Conservation (phyloP, 208 protist species). For the Leishmania tarentolae region DNA sequence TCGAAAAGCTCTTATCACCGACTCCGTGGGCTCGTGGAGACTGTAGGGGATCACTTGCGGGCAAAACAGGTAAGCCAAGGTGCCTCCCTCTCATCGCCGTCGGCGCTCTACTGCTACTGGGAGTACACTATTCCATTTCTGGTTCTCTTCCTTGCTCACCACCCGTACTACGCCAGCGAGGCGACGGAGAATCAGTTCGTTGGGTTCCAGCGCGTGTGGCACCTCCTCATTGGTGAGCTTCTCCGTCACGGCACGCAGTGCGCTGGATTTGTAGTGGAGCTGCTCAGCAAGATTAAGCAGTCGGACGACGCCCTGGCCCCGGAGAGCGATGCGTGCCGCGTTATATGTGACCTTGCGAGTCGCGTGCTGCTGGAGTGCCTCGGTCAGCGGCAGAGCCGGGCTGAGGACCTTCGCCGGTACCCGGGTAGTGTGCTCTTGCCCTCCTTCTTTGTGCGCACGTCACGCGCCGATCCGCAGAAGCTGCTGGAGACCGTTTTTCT, state of each 20-base stretch:
- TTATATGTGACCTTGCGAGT: constrained; percentile 77
- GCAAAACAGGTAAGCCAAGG: constrained; percentile 39
- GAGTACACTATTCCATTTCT: constrained; percentile 86
- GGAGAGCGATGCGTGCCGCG: constrained; percentile 41
- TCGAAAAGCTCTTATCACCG: constrained; percentile 50
- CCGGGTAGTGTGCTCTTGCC: constrained; percentile 68
- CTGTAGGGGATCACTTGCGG: constrained; percentile 57
- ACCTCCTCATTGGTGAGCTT: constrained; percentile 81
- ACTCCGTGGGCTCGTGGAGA: constrained; percentile 47
- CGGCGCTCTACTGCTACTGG: constrained; percentile 64
- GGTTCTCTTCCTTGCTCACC: constrained; percentile 78
- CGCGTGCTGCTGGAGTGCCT: constrained; percentile 69
- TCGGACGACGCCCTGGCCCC: constrained; percentile 66
- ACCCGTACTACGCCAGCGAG: constrained; percentile 72
- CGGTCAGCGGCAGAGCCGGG: constrained; percentile 51
- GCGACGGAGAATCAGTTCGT: constrained; percentile 44
- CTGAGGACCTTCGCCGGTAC: constrained; percentile 68
- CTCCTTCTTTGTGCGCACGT: constrained; percentile 57
- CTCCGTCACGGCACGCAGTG: constrained; percentile 73
- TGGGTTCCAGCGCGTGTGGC: constrained; percentile 79
- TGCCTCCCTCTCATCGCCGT: constrained; percentile 45
- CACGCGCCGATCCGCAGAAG: constrained; percentile 20
- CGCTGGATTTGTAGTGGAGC: constrained; percentile 67
- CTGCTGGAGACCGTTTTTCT: constrained; percentile 55
- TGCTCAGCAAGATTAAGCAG: constrained; percentile 77